phyloP scores from a whole-genome alignment of 2,329 filamentous ascomycete genomes.

The Arthrobotrys sinensis region DNA sequence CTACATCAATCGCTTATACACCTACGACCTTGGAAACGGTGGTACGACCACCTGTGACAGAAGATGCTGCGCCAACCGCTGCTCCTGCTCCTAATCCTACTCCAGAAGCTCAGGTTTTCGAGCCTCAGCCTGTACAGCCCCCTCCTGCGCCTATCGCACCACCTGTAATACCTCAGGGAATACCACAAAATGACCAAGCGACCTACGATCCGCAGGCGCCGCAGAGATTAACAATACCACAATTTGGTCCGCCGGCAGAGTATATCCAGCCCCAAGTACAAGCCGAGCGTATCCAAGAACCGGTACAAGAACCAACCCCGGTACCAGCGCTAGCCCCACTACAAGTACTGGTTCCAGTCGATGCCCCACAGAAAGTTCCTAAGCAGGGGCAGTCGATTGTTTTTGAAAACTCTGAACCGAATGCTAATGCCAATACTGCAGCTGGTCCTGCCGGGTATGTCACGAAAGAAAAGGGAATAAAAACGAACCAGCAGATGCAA shows the following conservation, averaged over 20 bases:
- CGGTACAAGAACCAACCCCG: neutral
- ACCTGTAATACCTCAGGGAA: neutral
- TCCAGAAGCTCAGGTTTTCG: neutral
- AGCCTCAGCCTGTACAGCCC: neutral
- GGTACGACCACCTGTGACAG: neutral
- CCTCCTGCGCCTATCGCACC: neutral
- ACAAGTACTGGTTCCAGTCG: neutral
- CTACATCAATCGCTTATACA: neutral
- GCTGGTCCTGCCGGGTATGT: neutral
- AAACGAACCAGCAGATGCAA: conserved; percentile 2
- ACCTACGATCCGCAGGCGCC: neutral
- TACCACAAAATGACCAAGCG: neutral
- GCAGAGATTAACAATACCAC: neutral
- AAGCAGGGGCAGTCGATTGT: no score
- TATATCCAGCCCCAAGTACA: neutral
- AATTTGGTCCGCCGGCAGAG: neutral
- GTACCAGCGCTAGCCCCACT: no score
- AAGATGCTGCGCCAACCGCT: neutral
- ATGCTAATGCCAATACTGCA: neutral
- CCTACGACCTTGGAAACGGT: conserved; percentile 9
- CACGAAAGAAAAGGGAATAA: neutral
- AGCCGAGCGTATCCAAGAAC: neutral
- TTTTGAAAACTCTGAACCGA: conserved; percentile 4
- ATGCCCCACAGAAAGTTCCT: no score
- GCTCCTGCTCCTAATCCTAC: neutral